Evolutionary conservation across 2,329 filamentous ascomycete genomes (phyloP), one percentile per base, ranked within the genome.

Genomic region (Ceratocystis cacaofunesta): DNA sequence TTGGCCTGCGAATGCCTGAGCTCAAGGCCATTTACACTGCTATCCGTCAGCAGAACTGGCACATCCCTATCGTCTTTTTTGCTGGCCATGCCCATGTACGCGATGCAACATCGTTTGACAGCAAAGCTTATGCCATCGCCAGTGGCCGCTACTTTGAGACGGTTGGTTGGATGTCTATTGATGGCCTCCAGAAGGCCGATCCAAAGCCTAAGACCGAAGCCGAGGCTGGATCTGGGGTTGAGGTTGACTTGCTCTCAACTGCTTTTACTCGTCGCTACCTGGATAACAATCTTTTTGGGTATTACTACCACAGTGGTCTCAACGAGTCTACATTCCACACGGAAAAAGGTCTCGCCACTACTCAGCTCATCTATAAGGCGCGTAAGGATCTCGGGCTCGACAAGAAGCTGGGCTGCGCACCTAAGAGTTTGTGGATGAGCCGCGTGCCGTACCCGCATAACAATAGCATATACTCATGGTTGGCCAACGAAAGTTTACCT

Each of bases 101-200:
- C 7, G 91, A 96, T 72, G 89, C 90, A 70, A 83, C 83, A 50
- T 84, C 82, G 67, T 96, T 90, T 71, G 92, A 96, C 74, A 81
- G 82, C 48, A 86, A 85, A 64, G 85, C 92, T 0, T 86, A 88
- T 68, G 92, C 87, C 0, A 78, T 97, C 4, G 91, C 91, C 50
- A 94, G 89, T 70, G 92, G 92, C 3, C 83, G 92, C 0, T 97
- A 96, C 74, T 88, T 96, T 79, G 92, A 97, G 77, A 96, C 92
- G 0, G 86, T 97, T 62, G 92, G 92, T 1, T 97, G 94, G 82
- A 85, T 94, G 82, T 95, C 91, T 0, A 85, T 96, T 58, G 81
- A 87, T 66, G 90, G 90, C 41, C 70, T 83, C 65, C 77, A 76
- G 69, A 74, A 73, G 68, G 71, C 70, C 12, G 71, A 72, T 61